Base-by-base conservation (phyloP, 192 early-diverging fungal genomes). In the Linnemannia schmuckeri region DNA sequence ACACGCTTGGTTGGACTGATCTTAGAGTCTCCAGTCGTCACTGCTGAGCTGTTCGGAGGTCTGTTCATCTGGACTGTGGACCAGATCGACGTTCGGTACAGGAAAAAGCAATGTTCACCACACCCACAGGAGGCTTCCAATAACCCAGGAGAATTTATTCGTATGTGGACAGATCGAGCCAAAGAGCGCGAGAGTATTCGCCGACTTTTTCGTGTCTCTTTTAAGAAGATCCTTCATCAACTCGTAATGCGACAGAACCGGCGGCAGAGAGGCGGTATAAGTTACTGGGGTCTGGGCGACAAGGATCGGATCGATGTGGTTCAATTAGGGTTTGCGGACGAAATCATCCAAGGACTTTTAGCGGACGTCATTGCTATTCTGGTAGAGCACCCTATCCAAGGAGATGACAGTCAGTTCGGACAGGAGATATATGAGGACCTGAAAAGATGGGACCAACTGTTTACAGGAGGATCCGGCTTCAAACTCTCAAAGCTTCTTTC, bases 11-110 rank as follows among this genome's bases (percentile, higher is more conserved):
- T 86, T 27, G 15, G 5, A 5, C 30, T 77, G 22, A 35, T 77
- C 2, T 22, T 86, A 6, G 33, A 46, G 13, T 77, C 78, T 13
- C 20, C 30, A 40, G 20, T 46, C 9, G 33, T 77, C 6, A 73
- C 78, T 0, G 5, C 47, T 3, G 46, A 74, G 17, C 33, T 72
- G 35, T 8, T 74, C 7, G 27, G 41, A n/a, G 55, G 47, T 44
- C 75, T 86, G 24, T 74, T 86, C 20, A 6, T 80, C 1, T 86
- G 83, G 83, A 76, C 79, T 18, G 38, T 69, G 10, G 75, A 81
- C 52, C 9, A 66, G 13, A 35, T 66, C 12, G 61, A 33, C 30
- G 27, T 10, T 33, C n/a, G 2, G 12, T 38, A 38, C 13, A 27
- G 61, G 10, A 33, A 66, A 66, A 33, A 33, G 13, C 61, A 66